These are phyloP conservation scores for Yarrowia deformans DNA, from an alignment of 805 yeast species.

Conservation along the genomic window DNA sequence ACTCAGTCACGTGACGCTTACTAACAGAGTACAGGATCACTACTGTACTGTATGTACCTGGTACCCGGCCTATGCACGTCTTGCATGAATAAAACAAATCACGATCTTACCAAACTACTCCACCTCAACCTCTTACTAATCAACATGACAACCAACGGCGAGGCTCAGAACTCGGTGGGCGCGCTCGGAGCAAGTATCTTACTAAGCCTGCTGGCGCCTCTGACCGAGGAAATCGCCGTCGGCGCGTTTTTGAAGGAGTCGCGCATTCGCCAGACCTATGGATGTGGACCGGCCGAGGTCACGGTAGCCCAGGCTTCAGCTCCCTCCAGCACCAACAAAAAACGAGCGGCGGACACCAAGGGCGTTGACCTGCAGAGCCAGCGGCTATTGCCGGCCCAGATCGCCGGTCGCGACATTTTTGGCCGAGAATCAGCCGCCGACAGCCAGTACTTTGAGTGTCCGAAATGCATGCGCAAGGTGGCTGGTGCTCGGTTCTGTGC, in stretches of 20 bases:
- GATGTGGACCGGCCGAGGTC: constrained; percentile 46
- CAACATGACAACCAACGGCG: constrained; percentile 8
- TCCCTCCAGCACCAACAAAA: constrained; percentile 13
- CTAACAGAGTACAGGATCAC: too few relatives aligned
- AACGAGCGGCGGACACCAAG: constrained; percentile 43
- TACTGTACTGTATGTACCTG: too few relatives aligned
- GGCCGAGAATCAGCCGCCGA: constrained; percentile 57
- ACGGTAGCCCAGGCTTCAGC: constrained; percentile 41
- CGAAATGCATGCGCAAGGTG: constrained; percentile 81
- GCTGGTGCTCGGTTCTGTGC: constrained; percentile 94
- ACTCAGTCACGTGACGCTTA: not conserved
- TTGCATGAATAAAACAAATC: too few relatives aligned
- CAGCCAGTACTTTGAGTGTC: constrained; percentile 73
- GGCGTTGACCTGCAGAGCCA: constrained; percentile 35
- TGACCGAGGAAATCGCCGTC: constrained; percentile 50
- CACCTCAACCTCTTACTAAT: not conserved
- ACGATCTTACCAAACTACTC: not conserved
- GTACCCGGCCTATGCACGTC: too few relatives aligned
- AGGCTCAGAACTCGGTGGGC: constrained; percentile 3
- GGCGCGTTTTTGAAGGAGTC: constrained; percentile 51
- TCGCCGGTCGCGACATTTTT: constrained; percentile 54
- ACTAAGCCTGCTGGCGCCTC: constrained; percentile 47
- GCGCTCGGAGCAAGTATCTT: constrained; percentile 45
- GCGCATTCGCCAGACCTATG: constrained; percentile 47
- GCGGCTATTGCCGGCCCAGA: constrained; percentile 43